Evolutionary conservation across 345 rosid genomes (phyloP).

Genomic region (Aquilaria yunnanensis): DNA sequence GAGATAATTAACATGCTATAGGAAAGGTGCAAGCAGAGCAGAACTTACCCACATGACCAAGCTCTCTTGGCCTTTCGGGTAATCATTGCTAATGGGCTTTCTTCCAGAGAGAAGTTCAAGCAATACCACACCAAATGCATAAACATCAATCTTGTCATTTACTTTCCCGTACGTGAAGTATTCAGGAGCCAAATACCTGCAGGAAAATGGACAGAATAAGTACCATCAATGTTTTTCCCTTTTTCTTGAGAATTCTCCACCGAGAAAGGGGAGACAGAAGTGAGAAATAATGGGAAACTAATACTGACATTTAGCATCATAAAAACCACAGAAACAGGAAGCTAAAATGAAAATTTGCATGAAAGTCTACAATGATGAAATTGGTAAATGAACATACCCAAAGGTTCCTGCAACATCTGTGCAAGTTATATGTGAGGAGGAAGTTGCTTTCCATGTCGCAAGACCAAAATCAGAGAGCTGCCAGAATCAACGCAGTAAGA

Average conservation of each 20-base stretch:
- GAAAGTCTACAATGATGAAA: neutral
- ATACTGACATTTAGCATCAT: neutral
- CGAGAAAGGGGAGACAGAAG: too few species aligned
- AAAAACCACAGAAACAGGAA: neutral
- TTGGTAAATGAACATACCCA: conserved; percentile 45
- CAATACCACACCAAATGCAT: conserved; percentile 90
- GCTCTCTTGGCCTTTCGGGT: conserved; percentile 81
- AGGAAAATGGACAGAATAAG: conserved; percentile 6
- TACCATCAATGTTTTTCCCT: neutral
- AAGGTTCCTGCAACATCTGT: conserved; percentile 92
- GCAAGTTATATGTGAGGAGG: conserved; percentile 58
- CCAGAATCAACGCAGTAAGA: conserved; percentile 4
- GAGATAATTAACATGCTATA: neutral
- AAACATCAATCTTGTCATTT: conserved; percentile 86
- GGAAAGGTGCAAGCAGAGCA: neutral
- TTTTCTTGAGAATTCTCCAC: too few species aligned
- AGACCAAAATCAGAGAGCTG: conserved; percentile 98
- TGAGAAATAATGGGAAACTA: too few species aligned
- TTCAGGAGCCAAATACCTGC: conserved; percentile 97
- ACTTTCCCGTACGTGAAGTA: conserved; percentile 92
- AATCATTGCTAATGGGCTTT: conserved; percentile 62
- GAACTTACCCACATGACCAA: conserved; percentile 91
- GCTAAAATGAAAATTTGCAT: conserved; percentile 1
- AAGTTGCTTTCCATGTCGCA: conserved; percentile 63
- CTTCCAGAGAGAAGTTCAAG: conserved; percentile 94